Base-by-base conservation (phyloP, 2,329 filamentous ascomycete genomes). In the Aureobasidium sp. region DNA sequence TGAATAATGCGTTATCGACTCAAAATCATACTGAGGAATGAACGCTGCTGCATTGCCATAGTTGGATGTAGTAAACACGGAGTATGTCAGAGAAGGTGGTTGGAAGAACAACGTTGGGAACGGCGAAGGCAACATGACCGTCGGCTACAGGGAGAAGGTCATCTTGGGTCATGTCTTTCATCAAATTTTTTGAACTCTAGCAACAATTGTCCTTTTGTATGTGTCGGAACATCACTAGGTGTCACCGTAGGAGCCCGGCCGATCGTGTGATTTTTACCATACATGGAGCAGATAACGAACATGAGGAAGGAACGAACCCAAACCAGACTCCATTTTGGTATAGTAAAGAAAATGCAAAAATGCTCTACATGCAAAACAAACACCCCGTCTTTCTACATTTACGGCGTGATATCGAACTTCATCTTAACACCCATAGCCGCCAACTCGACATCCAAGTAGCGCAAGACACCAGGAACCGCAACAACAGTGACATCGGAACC, bases 371-470 rank as follows among this genome's bases (percentile, higher is more conserved):
- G 36, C 20, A 53, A 44, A 46, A 29, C n/a, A 61, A 29, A 37
- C 39, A 57, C 27, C n/a, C 17, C n/a, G 10, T 15, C n/a, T 39
- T 41, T 44, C 15, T 48, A 20, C 37, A 20, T 39, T 51, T 66
- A 80, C 44, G 78, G 79, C 50, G 80, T 79, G 48, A 97, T 88
- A 74, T 88, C 87, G 73, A 96, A 97, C 80, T 91, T 96, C 77
- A 99, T 84, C 77, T 91, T 88, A 60, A 99, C 87, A 59, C 94
- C 94, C 94, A 99, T 99, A 62, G 91, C 91, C 39, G 92, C 90
- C 69, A 99, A 79, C 77, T 99, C 94, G 23, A 96, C 92, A 76
- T 99, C 94, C 67, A 99, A 77, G 78, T 89, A 97, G 77, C 90
- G 91, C 74, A 99, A 78, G 61, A 96, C 94, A 66, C 92, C 93